A percentile compares a stretch with the other conserved stretches of the same genome.
Conservation (phyloP, 2,329 filamentous ascomycete genomes). For the Fusarium pseudoanthophilum region DNA sequence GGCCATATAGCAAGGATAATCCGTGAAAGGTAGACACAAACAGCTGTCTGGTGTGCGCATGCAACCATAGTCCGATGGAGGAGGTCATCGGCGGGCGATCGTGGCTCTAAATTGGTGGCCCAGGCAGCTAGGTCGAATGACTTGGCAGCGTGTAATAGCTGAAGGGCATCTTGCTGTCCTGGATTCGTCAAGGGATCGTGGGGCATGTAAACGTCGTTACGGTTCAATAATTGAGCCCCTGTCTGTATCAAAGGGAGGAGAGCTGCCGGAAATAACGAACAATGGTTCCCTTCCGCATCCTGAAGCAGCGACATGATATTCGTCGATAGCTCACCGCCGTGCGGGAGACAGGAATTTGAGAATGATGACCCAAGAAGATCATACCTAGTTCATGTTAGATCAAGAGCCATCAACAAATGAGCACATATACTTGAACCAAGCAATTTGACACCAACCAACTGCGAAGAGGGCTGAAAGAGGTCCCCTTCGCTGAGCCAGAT, state of each 20-base stretch:
- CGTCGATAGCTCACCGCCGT: not conserved
- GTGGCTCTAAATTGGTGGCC: not conserved
- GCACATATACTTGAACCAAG: not conserved
- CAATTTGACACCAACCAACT: not conserved
- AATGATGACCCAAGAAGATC: not conserved
- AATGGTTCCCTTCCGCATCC: not conserved
- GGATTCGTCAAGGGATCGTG: fast-evolving
- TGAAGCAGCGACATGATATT: not conserved
- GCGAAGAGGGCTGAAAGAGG: not conserved
- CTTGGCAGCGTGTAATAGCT: not conserved
- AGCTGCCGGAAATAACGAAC: not conserved
- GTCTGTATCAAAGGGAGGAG: not conserved
- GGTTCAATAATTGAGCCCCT: not conserved
- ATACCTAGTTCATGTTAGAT: not conserved
- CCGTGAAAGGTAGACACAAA: not conserved
- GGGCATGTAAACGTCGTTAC: fast-evolving
- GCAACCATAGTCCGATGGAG: not conserved
- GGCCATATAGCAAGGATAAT: not conserved
- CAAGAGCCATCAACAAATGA: fast-evolving
- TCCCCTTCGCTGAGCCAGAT: fast-evolving
- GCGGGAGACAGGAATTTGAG: not conserved
- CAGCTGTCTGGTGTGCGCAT: not conserved
- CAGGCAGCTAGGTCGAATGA: not conserved
- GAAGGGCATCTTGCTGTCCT: not conserved
- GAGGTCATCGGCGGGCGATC: not conserved